These are phyloP conservation scores for Penicillium chermesinum DNA, from an alignment of 495 filamentous ascomycete genomes.

Conservation along the genomic window DNA sequence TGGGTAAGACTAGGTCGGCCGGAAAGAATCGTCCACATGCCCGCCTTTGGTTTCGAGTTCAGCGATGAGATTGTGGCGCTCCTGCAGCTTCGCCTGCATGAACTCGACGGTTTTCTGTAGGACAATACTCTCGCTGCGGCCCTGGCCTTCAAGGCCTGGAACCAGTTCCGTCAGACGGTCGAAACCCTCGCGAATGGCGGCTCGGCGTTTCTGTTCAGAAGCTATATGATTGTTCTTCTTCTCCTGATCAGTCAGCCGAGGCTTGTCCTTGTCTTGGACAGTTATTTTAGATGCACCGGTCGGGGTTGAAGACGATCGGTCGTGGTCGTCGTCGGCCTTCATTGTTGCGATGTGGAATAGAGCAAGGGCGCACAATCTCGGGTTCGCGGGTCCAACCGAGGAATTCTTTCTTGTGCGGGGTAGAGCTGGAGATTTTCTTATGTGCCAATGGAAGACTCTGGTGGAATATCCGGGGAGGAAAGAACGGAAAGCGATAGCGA, in stretches of 20 bases:
- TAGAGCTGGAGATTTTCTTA: neutral
- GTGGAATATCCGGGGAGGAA: constrained; percentile 4
- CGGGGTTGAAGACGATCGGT: constrained; percentile 45
- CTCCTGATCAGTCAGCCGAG: constrained; percentile 77
- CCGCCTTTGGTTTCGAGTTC: constrained; percentile 59
- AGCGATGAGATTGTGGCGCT: constrained; percentile 57
- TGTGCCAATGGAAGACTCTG: neutral
- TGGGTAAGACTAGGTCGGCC: constrained; percentile 29
- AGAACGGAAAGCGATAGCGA: constrained; percentile 19
- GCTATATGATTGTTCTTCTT: constrained; percentile 91
- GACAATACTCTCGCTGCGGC: constrained; percentile 79
- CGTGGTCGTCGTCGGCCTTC: constrained; percentile 31
- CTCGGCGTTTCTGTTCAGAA: constrained; percentile 83
- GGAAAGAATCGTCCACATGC: constrained; percentile 45
- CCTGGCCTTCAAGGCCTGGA: constrained; percentile 77
- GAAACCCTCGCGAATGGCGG: constrained; percentile 81
- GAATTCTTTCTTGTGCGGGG: neutral
- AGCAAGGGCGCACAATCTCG: constrained; percentile 12
- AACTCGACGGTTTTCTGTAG: constrained; percentile 70
- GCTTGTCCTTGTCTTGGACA: constrained; percentile 56
- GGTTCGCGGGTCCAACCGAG: neutral
- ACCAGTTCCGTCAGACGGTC: constrained; percentile 78
- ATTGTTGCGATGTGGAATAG: constrained; percentile 17
- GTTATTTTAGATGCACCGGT: constrained; percentile 54
- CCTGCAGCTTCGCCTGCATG: constrained; percentile 59